Percentiles rank a stretch among this genome's conserved stretches.
phyloP scores from a whole-genome alignment of 345 rosid species.

The Dipteronia dyeriana region DNA sequence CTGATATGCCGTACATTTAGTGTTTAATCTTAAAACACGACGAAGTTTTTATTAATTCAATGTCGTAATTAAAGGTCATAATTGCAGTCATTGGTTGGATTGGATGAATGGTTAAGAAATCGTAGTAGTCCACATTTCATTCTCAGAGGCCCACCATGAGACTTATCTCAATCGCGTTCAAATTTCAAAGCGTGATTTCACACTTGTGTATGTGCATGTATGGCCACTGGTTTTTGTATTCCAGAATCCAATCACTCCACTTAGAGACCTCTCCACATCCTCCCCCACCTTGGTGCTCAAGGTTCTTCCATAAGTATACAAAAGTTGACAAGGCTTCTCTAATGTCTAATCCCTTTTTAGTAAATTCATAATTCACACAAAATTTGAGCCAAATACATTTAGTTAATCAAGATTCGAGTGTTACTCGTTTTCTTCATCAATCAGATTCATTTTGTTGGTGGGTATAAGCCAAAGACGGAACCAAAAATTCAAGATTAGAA shows the following conservation, averaged over 20 bases:
- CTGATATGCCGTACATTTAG: no score
- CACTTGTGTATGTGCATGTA: background rate
- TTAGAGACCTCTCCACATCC: background rate
- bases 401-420: background rate
- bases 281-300: background rate
- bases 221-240: background rate
- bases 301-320: background rate
- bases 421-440: background rate
- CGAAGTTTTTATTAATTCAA: no score
- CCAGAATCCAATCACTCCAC: background rate
- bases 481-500: no score
- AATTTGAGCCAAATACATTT: background rate
- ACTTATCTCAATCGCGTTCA: conserved; percentile 1
- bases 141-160: background rate
- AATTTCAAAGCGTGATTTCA: background rate
- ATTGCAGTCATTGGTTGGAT: conserved; percentile 13
- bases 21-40: background rate
- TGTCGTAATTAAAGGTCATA: background rate
- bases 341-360: background rate
- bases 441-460: background rate
- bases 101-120: background rate
- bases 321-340: background rate
- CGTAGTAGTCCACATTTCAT: background rate
- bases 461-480: no score
- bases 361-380: background rate